Conservation (phyloP, 164 flowering plant genomes). For the Kingdonia uniflora region DNA sequence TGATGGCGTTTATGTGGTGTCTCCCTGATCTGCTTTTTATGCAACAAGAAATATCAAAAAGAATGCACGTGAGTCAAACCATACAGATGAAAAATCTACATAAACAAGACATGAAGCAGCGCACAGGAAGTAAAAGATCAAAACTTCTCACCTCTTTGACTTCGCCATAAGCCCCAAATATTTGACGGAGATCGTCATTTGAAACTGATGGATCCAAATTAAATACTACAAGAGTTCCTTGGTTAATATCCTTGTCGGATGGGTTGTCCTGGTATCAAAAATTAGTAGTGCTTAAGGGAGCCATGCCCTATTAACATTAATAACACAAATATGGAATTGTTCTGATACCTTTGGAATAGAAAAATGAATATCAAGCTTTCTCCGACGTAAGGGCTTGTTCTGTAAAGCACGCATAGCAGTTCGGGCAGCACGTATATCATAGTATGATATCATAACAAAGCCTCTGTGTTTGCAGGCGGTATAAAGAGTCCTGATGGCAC, state of each 20-base stretch:
- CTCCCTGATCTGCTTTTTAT: conserved; percentile 75
- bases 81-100: not conserved
- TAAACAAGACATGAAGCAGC: not conserved
- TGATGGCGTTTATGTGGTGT: conserved; percentile 96
- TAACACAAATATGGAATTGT: no score
- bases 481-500: conserved; percentile 87
- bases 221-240: conserved; percentile 91
- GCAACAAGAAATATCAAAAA: conserved; percentile 11
- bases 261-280: conserved; percentile 65
- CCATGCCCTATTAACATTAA: no score
- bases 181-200: conserved; percentile 78
- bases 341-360: conserved; percentile 84
- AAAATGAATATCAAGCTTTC: conserved; percentile 98
- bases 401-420: conserved; percentile 95
- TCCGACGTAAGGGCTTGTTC: conserved; percentile 82
- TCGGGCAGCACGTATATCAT: conserved; percentile 95
- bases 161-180: conserved; percentile 92
- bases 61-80: conserved; percentile 6
- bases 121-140: not conserved
- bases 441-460: conserved; percentile 98
- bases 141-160: conserved; percentile 71
- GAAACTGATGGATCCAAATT: conserved; percentile 92
- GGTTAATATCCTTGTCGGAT: conserved; percentile 93
- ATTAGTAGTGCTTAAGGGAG: conserved; percentile 4
- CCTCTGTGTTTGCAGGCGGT: conserved; percentile 99